Evolutionary conservation across 257 asterid species (phyloP).

Genomic region (Cinchona pubescens): DNA sequence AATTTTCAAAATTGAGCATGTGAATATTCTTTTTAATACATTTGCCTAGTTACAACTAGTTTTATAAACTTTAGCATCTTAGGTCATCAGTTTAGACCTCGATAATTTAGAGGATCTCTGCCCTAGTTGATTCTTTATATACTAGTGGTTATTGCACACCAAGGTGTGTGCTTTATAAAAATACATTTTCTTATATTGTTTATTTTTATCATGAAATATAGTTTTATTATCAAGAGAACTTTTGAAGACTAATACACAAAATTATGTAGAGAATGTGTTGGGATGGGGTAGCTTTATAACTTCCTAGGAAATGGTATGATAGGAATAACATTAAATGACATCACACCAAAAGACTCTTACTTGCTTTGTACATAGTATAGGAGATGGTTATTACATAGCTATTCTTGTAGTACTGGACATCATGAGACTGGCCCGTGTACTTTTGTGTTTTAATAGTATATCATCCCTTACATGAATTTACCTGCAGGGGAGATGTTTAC

Average conservation of each 20-base stretch:
- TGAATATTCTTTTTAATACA: not conserved
- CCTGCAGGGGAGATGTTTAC: constrained; percentile 93
- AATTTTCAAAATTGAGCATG: not conserved
- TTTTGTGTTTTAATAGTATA: constrained; percentile 5
- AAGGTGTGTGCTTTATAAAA: too few species aligned
- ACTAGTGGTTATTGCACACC: too few species aligned
- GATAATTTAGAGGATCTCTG: not conserved
- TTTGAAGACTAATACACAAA: too few species aligned
- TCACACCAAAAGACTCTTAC: too few species aligned
- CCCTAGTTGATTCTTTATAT: not conserved
- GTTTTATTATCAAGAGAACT: too few species aligned
- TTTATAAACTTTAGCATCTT: not conserved
- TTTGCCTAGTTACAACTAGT: not conserved
- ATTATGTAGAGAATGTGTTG: too few species aligned
- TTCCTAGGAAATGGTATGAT: too few species aligned
- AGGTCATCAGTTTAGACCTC: not conserved
- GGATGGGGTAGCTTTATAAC: too few species aligned
- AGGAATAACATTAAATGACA: too few species aligned
- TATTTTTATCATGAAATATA: too few species aligned
- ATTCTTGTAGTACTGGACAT: not conserved
- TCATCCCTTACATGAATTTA: constrained; percentile 22
- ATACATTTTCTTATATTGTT: too few species aligned
- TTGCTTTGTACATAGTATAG: too few species aligned
- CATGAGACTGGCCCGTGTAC: not conserved
- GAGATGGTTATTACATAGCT: not conserved